These are phyloP conservation scores for Penicillium ucsense DNA, from an alignment of 495 filamentous ascomycete species.

Conservation along the genomic window DNA sequence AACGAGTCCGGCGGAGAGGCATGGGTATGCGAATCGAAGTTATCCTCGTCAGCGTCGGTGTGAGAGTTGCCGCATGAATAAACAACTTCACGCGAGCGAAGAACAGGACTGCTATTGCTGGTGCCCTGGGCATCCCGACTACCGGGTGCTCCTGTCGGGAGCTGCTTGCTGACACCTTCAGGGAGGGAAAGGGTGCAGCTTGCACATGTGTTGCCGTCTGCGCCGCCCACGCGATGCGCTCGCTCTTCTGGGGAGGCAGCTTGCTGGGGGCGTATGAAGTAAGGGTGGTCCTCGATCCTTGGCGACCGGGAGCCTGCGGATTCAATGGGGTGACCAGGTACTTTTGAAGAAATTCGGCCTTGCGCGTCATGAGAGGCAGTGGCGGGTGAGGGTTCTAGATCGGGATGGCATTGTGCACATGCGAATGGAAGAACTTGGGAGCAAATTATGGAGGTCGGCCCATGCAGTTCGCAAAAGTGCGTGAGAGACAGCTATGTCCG, in stretches of 20 bases:
- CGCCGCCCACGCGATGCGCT: slow-evolving; percentile 21
- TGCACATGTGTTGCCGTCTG: slow-evolving; percentile 43
- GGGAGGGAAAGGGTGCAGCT: slow-evolving; percentile 50
- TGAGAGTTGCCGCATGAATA: slow-evolving; percentile 36
- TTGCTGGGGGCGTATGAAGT: slow-evolving; percentile 23
- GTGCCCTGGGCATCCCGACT: slow-evolving; percentile 40
- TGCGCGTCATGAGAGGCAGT: slow-evolving; percentile 25
- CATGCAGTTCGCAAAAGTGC: slow-evolving; percentile 94
- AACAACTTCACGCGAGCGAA: slow-evolving; percentile 43
- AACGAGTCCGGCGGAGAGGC: slow-evolving; percentile 35
- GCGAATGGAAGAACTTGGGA: slow-evolving; percentile 76
- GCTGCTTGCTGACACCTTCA: slow-evolving; percentile 41
- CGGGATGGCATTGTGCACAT: slow-evolving; percentile 60
- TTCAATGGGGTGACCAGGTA: slow-evolving; percentile 1
- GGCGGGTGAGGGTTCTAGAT: slow-evolving; percentile 23
- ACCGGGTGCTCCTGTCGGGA: slow-evolving; percentile 44
- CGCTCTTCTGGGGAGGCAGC: slow-evolving; percentile 27
- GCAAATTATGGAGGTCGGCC: slow-evolving; percentile 89
- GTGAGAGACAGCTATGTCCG: slow-evolving; percentile 71
- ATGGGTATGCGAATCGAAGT: slow-evolving; percentile 26
- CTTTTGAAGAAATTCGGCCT: slow-evolving; percentile 10
- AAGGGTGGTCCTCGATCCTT: slow-evolving; percentile 38
- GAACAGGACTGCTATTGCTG: slow-evolving; percentile 47
- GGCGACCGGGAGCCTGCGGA: slow-evolving; percentile 12
- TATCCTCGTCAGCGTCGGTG: slow-evolving; percentile 30